Evolutionary conservation across 2,329 filamentous ascomycete species (phyloP), one percentile per base, ranked within the genome.

Genomic region (Capronia epimyces): DNA sequence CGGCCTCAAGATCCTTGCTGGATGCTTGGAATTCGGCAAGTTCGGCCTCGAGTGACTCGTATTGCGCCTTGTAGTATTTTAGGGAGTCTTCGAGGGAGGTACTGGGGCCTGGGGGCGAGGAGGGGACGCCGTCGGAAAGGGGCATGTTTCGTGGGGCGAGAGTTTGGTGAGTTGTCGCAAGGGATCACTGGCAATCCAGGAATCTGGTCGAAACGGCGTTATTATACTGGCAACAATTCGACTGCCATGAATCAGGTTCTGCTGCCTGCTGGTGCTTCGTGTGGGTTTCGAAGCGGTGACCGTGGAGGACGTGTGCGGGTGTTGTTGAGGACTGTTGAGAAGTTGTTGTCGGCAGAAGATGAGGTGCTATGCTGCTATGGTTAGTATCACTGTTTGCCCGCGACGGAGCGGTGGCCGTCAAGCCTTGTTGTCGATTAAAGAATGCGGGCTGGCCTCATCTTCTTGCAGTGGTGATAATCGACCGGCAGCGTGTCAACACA

Each of bases 1-100:
- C 93, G 42, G 86, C 82, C 70, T 98, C 93, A 24, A 98, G 79
- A 69, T 97, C 93, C 67, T 89, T 87, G 69, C 90, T 96, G 48
- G 89, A 95, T 51, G 88, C 79, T 65, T 95, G 88, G 68, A 98
- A 98, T 64, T 98, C 93, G 56, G 87, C 81, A 55, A 98, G 81
- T 69, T 98, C 93, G 46, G 83, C 77, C 71, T 96, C 93, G 31
- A 98, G 79, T 66, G 89, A 83, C 71, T 94, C 89, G 73, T 97
- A 97, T 69, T 97, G 91, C 47, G 82, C 73, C 75, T 98, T 98
- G 80, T 97, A 98, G 80, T 93, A 96, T 52, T 84, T 79, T 46
- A 98, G 77, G 55, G 90, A 86, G 65, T 93, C 87, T 65, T 89
- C 84, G 39, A 69, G 60, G 8, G 69, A 69, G 29, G 67, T 66